Percentiles rank a stretch among this genome's conserved stretches.
Evolutionary conservation across 208 protist genomes (phyloP).

Genomic region (Tritrichomonas musculus): DNA sequence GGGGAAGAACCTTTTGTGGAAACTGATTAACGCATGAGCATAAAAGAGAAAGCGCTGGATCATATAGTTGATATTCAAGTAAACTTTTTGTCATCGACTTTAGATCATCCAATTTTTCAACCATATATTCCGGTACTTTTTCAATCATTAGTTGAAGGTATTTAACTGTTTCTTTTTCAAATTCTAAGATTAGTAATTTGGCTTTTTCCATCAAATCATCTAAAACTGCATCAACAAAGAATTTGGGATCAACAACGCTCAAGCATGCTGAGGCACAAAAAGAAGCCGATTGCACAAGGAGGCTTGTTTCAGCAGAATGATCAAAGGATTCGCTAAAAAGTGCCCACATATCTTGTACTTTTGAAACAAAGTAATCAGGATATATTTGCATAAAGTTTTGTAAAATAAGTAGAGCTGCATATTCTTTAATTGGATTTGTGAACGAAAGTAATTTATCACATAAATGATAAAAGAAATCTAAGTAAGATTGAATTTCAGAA

Average conservation of each 20-base stretch:
- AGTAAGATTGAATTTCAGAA: not conserved
- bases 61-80: too few species aligned
- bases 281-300: not conserved
- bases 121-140: too few species aligned
- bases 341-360: not conserved
- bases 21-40: too few species aligned
- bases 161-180: not conserved
- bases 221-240: not conserved
- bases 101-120: too few species aligned
- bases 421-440: not conserved
- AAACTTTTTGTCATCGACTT: too few species aligned
- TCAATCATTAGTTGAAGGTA: not conserved
- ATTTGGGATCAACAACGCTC: not conserved
- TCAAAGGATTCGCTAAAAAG: not conserved
- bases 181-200: not conserved
- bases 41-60: too few species aligned
- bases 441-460: not conserved
- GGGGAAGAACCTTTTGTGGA: not conserved
- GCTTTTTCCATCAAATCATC: not conserved
- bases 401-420: not conserved
- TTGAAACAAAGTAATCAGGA: conserved; percentile 5
- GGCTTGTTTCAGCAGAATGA: not conserved
- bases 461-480: not conserved
- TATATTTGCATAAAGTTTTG: not conserved
- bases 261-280: not conserved